phyloP scores from a whole-genome alignment of 805 yeast genomes.

The Tetrapisispora iriomotensis region DNA sequence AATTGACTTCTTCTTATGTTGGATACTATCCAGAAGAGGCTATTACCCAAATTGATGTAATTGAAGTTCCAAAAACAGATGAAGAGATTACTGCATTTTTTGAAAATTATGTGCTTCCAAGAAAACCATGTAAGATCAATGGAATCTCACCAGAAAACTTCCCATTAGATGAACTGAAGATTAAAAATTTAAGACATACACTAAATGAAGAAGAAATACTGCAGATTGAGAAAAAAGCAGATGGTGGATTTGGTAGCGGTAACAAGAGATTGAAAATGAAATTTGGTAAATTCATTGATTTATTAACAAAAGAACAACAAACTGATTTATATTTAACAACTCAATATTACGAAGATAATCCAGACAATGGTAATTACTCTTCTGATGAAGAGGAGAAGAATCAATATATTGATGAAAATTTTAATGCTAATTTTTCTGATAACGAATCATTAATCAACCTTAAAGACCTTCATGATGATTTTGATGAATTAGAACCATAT shows the following conservation, averaged over 20 bases:
- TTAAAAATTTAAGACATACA: conserved; percentile 30
- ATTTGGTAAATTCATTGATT: conserved; percentile 35
- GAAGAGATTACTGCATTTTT: conserved; percentile 29
- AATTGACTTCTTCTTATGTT: conserved; percentile 8
- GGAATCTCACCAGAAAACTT: conserved; percentile 30
- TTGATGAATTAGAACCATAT: conserved; percentile 18
- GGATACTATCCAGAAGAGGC: conserved; percentile 12
- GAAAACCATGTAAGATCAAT: conserved; percentile 44
- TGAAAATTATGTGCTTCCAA: conserved; percentile 29
- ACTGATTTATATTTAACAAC: conserved; percentile 54
- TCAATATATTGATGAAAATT: conserved; percentile 11
- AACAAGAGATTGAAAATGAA: conserved; percentile 41
- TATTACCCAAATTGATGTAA: conserved; percentile 9
- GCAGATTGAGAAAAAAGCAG: conserved; percentile 48
- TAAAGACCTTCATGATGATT: conserved; percentile 20
- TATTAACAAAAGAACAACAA: conserved; percentile 32
- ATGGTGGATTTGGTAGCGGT: conserved; percentile 66
- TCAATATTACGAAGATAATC: conserved; percentile 46
- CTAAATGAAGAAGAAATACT: conserved; percentile 32
- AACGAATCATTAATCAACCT: conserved; percentile 13
- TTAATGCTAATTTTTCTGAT: conserved; percentile 12
- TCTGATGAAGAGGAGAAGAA: conserved; percentile 16
- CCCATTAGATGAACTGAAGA: conserved; percentile 27
- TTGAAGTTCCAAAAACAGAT: conserved; percentile 14
- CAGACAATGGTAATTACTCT: conserved; percentile 15